Evolutionary conservation across 805 yeast genomes (phyloP), one percentile per base, ranked within the genome.

Genomic region (Saccharomyces paradoxus): DNA sequence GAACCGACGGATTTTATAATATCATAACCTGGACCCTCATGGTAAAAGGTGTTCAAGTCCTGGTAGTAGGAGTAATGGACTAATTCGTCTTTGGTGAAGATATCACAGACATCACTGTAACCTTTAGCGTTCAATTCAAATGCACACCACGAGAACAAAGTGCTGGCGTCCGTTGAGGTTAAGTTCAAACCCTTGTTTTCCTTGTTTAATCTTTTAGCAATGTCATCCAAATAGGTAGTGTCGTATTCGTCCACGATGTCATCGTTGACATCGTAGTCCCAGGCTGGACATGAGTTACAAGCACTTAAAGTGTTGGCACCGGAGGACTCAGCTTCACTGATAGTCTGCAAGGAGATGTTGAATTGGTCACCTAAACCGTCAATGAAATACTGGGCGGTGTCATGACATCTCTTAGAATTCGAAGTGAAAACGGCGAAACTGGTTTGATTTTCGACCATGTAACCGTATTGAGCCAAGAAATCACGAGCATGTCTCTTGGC

Each of bases 101-200:
- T 74, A 41, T 77, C 76, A 69, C 95, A 87, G 58, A 87, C 81
- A 32, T 77, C 76, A 14, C 94, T 85, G 53, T 70, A 66, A 12
- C 94, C 95, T 54, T 75, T 76, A 9, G 81, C 86, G 53, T 86
- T 87, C 48, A 86, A 70, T 69, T 88, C 96, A 65, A 77, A 88
- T 2, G 88, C 90, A 71, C 95, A 87, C 71, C 82, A 77, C 12
- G 76, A 73, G 62, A 85, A 82, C 58, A 87, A 63, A 26, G 68
- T 69, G 46, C 66, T 69, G 26, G 83, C 78, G 61, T 88, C 92
- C 41, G 67, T 62, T 1, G 74, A 63, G 3, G 83, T 77, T 53
- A 87, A 59, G 59, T 81, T 72, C 58, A 74, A 72, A 2, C 82
- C 85, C 2, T 81, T 81, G 53, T 87, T 81, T 74, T 53, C 62